Base-by-base conservation (phyloP, 495 filamentous ascomycete species). In the Tuber umbilicatum region DNA sequence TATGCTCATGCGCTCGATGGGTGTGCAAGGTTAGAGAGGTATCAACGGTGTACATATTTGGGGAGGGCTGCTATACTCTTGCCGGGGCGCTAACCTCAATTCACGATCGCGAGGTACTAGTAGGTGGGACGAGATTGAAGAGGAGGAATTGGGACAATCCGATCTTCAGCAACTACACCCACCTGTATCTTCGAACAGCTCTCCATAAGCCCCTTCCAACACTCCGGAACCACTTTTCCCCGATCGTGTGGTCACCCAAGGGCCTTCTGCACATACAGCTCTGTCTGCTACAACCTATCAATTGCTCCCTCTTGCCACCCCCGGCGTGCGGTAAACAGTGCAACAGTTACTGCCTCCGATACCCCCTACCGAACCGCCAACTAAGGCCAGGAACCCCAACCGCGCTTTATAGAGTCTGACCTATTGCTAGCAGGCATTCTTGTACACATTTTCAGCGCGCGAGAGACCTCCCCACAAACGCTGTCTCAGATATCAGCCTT, bases 51-150 rank as follows among this genome's bases (percentile, higher is more conserved):
- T 80, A 87, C 92, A 3, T 89, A 92, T 43, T 85, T 99, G 75
- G 94, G 90, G 82, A 86, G 95, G n/a, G 84, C 87, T 94, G 95
- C 9, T 98, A 97, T 84, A 87, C 90, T 12, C 85, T 97, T 39
- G 84, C 89, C 64, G 86, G 95, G 50, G 90, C 93, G 10, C 88
- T 89, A 10, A 84, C 84, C 1, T 89, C 77, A 3, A 69, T 87
- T 85, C 78, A 86, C 55, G 85, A 83, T n/a, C 50, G 72, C 4
- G 40, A 41, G 40, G 40, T 4, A 10, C 4, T 27, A 16, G 76
- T 73, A 5, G 71, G 38, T 1, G 40, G 23, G 42, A 27, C 19
- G 41, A 45, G 19, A 64, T 21, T 12, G 27, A 31, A 16, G 37
- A 2, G 67, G n/a, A 17, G 6, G 19, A 21, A 40, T n/a, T n/a